These are phyloP conservation scores for Plantago major DNA, from an alignment of 257 asterid genomes.

Conservation along the genomic window DNA sequence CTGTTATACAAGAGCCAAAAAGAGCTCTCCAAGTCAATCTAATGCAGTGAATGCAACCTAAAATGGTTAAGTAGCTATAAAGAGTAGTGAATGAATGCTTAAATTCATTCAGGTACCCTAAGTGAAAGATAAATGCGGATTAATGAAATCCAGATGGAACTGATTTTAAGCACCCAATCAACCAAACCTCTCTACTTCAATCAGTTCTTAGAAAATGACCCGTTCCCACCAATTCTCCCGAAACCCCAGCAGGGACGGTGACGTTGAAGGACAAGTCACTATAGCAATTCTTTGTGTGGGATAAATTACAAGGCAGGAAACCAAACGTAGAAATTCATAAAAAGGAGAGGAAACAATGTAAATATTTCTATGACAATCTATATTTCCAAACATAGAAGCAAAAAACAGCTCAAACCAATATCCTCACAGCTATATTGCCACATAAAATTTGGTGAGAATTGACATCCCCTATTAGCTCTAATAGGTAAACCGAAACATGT, in stretches of 20 bases:
- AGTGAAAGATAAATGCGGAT: background rate
- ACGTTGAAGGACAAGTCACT: conserved; percentile 29
- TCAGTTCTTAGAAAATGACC: conserved; percentile 35
- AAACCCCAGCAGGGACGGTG: conserved; percentile 39
- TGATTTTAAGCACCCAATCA: background rate
- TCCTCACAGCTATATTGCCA: conserved; percentile 14
- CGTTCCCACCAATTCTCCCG: conserved; percentile 28
- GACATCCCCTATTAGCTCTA: conserved; percentile 13
- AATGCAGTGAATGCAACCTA: background rate
- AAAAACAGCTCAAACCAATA: conserved; percentile 26
- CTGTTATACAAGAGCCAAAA: conserved; percentile 11
- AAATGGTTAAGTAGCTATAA: conserved; percentile 10
- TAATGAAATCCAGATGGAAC: conserved; percentile 4
- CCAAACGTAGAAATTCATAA: conserved; percentile 18
- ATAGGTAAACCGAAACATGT: background rate
- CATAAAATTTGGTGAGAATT: conserved; percentile 17
- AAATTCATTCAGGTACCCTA: conserved; percentile 1
- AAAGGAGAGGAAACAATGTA: conserved; percentile 22
- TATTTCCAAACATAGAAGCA: conserved; percentile 13
- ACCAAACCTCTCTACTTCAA: conserved; percentile 14
- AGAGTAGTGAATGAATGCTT: conserved; percentile 4
- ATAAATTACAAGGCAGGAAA: conserved; percentile 26
- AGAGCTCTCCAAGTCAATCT: background rate
- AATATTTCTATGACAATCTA: conserved; percentile 15
- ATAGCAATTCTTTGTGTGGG: conserved; percentile 36